Conservation (phyloP, 805 yeast genomes). For the Phaffomyces thermotolerans region DNA sequence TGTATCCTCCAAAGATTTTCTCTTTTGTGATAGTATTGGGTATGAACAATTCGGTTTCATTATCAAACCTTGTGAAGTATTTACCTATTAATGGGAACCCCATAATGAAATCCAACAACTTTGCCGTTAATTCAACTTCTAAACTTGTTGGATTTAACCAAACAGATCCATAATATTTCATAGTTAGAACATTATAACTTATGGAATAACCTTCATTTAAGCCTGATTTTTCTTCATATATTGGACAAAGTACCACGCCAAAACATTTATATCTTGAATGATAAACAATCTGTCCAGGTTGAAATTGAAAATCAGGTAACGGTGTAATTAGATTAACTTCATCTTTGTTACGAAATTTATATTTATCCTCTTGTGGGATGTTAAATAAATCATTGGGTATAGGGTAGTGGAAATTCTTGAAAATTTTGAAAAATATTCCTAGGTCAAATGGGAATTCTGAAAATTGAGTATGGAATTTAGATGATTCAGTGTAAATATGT, state of each 20-base stretch:
- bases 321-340: neutral
- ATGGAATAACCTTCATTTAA: neutral
- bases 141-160: neutral
- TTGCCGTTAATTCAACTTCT: neutral
- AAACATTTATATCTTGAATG: slow-evolving; percentile 2
- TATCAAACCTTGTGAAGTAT: slow-evolving; percentile 3
- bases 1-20: neutral
- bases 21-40: neutral
- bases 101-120: neutral
- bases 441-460: slow-evolving; percentile 2
- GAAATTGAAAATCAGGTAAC: neutral
- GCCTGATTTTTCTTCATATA: slow-evolving; percentile 1
- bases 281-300: slow-evolving; percentile 1
- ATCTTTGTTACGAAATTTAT: neutral
- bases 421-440: neutral
- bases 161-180: neutral
- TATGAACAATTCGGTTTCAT: neutral
- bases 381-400: neutral
- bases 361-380: neutral
- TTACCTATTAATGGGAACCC: slow-evolving; percentile 2
- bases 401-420: neutral
- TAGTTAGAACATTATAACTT: slow-evolving; percentile 1
- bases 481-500: neutral
- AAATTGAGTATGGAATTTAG: neutral
- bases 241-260: slow-evolving; percentile 3